Base-by-base conservation (phyloP, 2,329 filamentous ascomycete genomes). In the Fusarium compactum region DNA sequence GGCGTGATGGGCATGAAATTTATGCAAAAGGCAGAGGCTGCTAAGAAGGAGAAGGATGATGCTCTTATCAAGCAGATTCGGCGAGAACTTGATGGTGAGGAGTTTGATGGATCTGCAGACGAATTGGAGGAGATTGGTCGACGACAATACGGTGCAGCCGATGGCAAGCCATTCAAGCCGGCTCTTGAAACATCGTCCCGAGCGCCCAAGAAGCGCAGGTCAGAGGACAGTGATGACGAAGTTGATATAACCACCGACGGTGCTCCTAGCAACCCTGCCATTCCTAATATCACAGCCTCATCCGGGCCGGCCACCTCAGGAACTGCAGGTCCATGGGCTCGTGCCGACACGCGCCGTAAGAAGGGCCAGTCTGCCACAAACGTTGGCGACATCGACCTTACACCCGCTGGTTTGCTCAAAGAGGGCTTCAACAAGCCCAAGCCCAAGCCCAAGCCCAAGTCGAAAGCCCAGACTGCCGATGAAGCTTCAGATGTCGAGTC, bases 11-110 rank as follows among this genome's bases (percentile, higher is more conserved):
- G 88, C 54, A 94, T 99, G 91, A 93, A 93, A 66, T 99, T 99
- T 78, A 98, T 99, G 96, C 90, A 91, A 75, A 94, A 91, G 71
- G 93, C 94, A 3, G 95, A 98, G 76, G 92, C 91, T 29, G 86
- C 90, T 40, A 89, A 90, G 75, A 94, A 91, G 79, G 89, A 91
- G 68, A 87, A 90, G 61, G 98, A 98, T 72, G 93, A 97, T 74
- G 91, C 92, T 59, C 88, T 93, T 60, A 82, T 93, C 15, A 86
- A 85, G 44, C 85, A 89, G 72, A 88, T 98, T 51, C 87, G 90
- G 51, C 88, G 89, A 59, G 92, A 95, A 50, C 84, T 98, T 44
- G 90, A 90, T 29, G 90, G 89, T 8, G 85, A 88, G 22, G 82
- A 82, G n/a, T 80, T 82, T 32, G 83, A 83, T 10, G 85, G 84